These are phyloP conservation scores for Acanthamoeba triangularis DNA, from an alignment of 208 protist species.

Conservation along the genomic window DNA sequence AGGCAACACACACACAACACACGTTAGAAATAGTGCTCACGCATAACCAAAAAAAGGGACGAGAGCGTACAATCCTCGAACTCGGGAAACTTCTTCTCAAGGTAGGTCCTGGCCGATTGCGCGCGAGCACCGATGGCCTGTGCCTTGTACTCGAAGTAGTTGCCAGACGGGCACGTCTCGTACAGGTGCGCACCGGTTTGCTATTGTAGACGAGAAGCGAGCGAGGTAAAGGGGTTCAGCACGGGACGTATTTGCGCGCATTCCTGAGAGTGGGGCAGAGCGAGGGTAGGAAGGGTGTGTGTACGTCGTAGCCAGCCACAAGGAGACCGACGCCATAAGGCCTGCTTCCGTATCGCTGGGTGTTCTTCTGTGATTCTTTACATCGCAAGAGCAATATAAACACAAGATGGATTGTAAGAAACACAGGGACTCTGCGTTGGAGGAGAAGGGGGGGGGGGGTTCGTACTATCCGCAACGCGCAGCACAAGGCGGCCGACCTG, in stretches of 20 bases:
- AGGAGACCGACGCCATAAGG: slow-evolving; percentile 99
- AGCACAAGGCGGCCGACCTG: slow-evolving; percentile 88
- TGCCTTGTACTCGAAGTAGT: slow-evolving; percentile 99
- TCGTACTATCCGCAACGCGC: slow-evolving; percentile 90
- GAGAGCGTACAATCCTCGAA: slow-evolving; percentile 92
- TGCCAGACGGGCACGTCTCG: slow-evolving; percentile 97
- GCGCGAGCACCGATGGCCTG: slow-evolving; percentile 99
- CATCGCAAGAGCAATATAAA: slow-evolving; percentile 83
- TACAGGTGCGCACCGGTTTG: slow-evolving; percentile 96
- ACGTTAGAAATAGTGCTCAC: not conserved
- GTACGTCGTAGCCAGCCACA: slow-evolving; percentile 95
- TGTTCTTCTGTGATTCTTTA: slow-evolving; percentile 97
- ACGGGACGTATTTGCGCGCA: too few relatives aligned
- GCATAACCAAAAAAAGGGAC: not conserved
- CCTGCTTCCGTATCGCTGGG: slow-evolving; percentile 96
- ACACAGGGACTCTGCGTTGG: not conserved
- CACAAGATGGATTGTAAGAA: not conserved
- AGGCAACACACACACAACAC: not conserved
- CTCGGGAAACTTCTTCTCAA: slow-evolving; percentile 98
- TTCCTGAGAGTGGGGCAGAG: not conserved
- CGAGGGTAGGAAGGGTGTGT: slow-evolving; percentile 51
- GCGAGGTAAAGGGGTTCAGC: not conserved
- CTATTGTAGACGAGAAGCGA: slow-evolving; percentile 79
- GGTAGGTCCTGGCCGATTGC: slow-evolving; percentile 98
- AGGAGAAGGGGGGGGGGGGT: not conserved